phyloP scores from a whole-genome alignment of 768 basidiomycete species.

The Amanita fuliginea region DNA sequence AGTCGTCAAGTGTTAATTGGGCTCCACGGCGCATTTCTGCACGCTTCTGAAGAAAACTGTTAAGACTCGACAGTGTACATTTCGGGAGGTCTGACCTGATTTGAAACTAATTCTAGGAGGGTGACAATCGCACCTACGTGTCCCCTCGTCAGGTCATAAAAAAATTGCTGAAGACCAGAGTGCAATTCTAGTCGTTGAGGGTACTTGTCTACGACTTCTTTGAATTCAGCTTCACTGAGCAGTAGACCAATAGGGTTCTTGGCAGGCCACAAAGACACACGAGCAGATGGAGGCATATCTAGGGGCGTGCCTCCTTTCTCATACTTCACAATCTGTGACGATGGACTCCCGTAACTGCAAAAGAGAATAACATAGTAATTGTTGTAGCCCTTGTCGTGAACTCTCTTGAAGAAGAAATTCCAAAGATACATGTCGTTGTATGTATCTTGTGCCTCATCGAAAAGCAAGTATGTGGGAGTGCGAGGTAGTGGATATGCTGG shows the following conservation, averaged over 20 bases:
- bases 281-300: neutral
- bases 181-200: too few relatives aligned
- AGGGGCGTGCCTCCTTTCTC: neutral
- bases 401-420: too few relatives aligned
- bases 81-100: too few relatives aligned
- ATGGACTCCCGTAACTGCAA: too few relatives aligned
- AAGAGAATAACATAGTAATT: too few relatives aligned
- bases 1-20: neutral
- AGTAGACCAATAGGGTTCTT: neutral
- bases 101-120: neutral
- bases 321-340: too few relatives aligned
- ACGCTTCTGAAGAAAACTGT: neutral
- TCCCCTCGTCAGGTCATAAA: neutral
- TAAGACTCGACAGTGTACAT: neutral
- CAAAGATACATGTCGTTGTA: too few relatives aligned
- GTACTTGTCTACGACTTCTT: neutral
- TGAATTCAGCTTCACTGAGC: neutral
- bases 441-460: too few relatives aligned
- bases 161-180: neutral
- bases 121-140: neutral
- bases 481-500: too few relatives aligned
- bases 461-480: too few relatives aligned
- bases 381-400: too few relatives aligned
- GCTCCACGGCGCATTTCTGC: neutral
- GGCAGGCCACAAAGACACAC: neutral